Conservation (phyloP, 2,329 filamentous ascomycete species). For the Sporothrix globosa region DNA sequence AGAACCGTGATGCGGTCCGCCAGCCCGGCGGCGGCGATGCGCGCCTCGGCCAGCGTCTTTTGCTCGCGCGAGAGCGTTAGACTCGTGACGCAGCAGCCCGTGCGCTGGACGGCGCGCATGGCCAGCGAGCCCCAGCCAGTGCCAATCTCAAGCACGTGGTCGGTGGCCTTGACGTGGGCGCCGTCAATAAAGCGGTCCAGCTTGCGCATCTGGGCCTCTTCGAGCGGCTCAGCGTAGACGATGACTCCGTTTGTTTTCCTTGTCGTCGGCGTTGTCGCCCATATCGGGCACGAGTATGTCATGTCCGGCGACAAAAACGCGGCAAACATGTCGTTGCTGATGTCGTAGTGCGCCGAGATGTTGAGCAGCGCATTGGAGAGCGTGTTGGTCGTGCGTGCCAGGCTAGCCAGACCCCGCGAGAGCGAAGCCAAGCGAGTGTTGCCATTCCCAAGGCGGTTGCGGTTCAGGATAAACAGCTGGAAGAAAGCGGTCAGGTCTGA, state of each 20-base stretch:
- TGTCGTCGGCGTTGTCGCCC: slow-evolving; percentile 49
- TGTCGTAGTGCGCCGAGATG: slow-evolving; percentile 73
- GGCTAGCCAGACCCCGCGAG: slow-evolving; percentile 58
- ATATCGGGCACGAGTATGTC: slow-evolving; percentile 75
- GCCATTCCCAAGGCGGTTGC: slow-evolving; percentile 65
- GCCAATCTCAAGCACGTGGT: slow-evolving; percentile 75
- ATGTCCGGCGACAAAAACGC: slow-evolving; percentile 75
- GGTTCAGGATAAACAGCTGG: slow-evolving; percentile 71
- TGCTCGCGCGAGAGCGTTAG: slow-evolving; percentile 71
- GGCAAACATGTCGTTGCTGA: slow-evolving; percentile 75
- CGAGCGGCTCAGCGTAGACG: slow-evolving; percentile 58
- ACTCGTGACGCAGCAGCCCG: slow-evolving; percentile 69
- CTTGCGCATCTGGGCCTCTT: slow-evolving; percentile 69
- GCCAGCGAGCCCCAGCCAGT: slow-evolving; percentile 77
- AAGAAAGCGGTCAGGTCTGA: slow-evolving; percentile 70
- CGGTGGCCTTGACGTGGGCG: slow-evolving; percentile 63
- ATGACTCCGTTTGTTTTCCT: slow-evolving; percentile 43
- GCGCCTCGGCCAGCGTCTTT: slow-evolving; percentile 66
- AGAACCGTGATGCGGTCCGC: slow-evolving; percentile 64
- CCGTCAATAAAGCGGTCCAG: slow-evolving; percentile 67
- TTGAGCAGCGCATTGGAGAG: slow-evolving; percentile 64
- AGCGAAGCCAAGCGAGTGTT: slow-evolving; percentile 64
- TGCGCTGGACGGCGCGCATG: slow-evolving; percentile 67
- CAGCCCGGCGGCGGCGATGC: slow-evolving; percentile 64
- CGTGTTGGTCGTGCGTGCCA: slow-evolving; percentile 62